phyloP scores from a whole-genome alignment of 257 asterid genomes.

The Paulownia fortunei region DNA sequence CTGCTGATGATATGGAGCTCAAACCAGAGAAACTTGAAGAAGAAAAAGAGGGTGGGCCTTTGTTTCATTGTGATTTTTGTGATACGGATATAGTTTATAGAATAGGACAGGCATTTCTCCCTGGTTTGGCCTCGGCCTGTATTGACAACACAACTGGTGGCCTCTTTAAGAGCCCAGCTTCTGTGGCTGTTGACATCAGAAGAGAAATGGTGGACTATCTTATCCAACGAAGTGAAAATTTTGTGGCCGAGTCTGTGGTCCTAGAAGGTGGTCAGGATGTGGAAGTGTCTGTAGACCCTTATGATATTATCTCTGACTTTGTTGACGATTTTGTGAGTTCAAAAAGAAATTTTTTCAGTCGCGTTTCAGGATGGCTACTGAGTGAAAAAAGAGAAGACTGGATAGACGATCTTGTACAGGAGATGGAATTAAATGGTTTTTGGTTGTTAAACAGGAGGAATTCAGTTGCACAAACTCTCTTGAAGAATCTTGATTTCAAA shows the following conservation, averaged over 20 bases:
- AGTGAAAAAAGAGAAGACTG: conserved; percentile 37
- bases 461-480: conserved; percentile 32
- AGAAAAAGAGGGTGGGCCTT: conserved; percentile 37
- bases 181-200: conserved; percentile 36
- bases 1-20: conserved; percentile 31
- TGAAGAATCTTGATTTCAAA: conserved; percentile 37
- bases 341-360: conserved; percentile 36
- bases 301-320: conserved; percentile 32
- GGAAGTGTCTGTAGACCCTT: conserved; percentile 34
- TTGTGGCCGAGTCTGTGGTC: conserved; percentile 36
- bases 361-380: conserved; percentile 37
- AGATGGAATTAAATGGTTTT: conserved; percentile 34
- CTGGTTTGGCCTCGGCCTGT: conserved; percentile 41
- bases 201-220: conserved; percentile 40
- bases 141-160: conserved; percentile 40
- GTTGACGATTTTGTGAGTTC: conserved; percentile 36
- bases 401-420: conserved; percentile 36
- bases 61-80: conserved; percentile 36
- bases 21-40: conserved; percentile 37
- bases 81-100: conserved; percentile 34
- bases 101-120: conserved; percentile 34
- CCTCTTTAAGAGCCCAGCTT: conserved; percentile 36
- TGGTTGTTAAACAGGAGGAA: conserved; percentile 34
- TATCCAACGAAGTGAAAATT: conserved; percentile 39
- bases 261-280: conserved; percentile 35